Evolutionary conservation across 345 rosid genomes (phyloP).

Genomic region (Salix suchowensis): DNA sequence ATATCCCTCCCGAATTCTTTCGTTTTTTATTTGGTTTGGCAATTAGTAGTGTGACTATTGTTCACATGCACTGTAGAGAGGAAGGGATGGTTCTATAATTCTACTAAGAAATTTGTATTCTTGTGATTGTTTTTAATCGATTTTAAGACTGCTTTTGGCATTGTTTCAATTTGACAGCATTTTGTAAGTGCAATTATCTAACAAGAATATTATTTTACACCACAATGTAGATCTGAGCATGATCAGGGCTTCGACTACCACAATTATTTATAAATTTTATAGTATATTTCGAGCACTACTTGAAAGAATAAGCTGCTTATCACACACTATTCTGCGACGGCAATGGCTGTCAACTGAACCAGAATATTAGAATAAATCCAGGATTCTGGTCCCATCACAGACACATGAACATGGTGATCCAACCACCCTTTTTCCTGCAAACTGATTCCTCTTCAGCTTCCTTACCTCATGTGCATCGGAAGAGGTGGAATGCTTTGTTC

Average conservation of each 20-base stretch:
- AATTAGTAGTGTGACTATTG: too few relatives aligned
- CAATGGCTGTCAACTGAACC: neutral
- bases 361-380: neutral
- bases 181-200: too few relatives aligned
- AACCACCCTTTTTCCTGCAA: neutral
- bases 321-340: neutral
- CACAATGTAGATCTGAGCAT: neutral
- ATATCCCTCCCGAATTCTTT: too few relatives aligned
- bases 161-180: too few relatives aligned
- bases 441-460: neutral
- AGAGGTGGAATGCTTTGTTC: slow-evolving; percentile 16
- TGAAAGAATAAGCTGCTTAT: neutral
- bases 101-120: too few relatives aligned
- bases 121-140: too few relatives aligned
- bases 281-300: neutral
- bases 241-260: neutral
- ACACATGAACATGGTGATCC: neutral
- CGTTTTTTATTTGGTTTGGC: too few relatives aligned
- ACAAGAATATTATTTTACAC: too few relatives aligned
- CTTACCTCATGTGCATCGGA: neutral
- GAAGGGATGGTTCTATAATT: too few relatives aligned
- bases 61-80: too few relatives aligned
- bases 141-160: too few relatives aligned
- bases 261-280: neutral
- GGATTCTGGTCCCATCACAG: neutral